phyloP scores from a whole-genome alignment of 352 stramenopile genomes.

The Globisporangium mamillatum region DNA sequence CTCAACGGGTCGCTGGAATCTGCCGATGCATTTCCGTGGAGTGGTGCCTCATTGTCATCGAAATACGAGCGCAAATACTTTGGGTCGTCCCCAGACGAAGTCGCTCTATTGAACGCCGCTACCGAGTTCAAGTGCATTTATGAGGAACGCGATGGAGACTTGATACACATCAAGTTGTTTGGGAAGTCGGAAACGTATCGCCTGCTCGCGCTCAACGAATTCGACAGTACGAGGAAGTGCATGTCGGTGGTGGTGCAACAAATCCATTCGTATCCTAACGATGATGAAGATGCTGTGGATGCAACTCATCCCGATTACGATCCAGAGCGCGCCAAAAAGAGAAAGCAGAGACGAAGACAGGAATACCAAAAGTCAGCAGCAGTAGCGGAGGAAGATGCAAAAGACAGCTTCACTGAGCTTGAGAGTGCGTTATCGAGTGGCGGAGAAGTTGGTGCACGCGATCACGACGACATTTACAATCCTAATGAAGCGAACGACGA shows the following conservation, averaged over 20 bases:
- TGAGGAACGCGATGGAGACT: slow-evolving; percentile 65
- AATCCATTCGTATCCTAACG: slow-evolving; percentile 22
- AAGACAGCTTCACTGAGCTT: slow-evolving; percentile 29
- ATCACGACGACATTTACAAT: slow-evolving; percentile 14
- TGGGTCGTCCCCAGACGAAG: slow-evolving; percentile 81
- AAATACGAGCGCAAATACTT: slow-evolving; percentile 56
- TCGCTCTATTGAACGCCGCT: slow-evolving; percentile 72
- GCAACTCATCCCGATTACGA: background rate
- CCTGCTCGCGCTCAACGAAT: slow-evolving; percentile 81
- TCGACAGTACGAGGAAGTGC: slow-evolving; percentile 84
- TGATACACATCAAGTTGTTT: slow-evolving; percentile 80
- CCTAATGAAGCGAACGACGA: slow-evolving; percentile 17
- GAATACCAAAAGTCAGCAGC: background rate
- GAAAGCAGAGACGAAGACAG: slow-evolving; percentile 9
- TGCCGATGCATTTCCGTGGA: slow-evolving; percentile 11
- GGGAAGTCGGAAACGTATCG: slow-evolving; percentile 71
- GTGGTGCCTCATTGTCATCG: slow-evolving; percentile 25
- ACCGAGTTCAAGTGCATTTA: slow-evolving; percentile 82
- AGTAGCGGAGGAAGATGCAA: slow-evolving; percentile 8
- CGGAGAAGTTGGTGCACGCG: slow-evolving; percentile 4
- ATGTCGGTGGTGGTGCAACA: slow-evolving; percentile 81
- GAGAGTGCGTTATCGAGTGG: slow-evolving; percentile 25
- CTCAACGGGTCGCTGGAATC: slow-evolving; percentile 23
- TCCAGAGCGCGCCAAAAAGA: slow-evolving; percentile 5
- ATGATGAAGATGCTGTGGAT: slow-evolving; percentile 3